Evolutionary conservation across 2,329 filamentous ascomycete species (phyloP).

Genomic region (Nothomitra cinnamomea): DNA sequence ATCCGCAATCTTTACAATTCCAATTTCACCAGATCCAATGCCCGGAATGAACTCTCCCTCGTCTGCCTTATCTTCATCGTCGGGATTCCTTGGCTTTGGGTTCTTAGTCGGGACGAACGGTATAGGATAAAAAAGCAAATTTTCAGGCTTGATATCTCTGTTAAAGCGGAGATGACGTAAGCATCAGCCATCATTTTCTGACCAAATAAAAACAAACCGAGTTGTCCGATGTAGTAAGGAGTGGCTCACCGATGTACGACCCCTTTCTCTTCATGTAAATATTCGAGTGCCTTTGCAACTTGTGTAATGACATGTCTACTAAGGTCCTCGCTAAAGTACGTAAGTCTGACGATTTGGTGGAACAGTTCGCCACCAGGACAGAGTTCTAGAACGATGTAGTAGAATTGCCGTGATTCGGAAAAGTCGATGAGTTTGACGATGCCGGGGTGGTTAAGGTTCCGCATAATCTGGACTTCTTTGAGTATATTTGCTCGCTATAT

Average conservation of each 20-base stretch:
- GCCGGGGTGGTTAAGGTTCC: constrained; percentile 87
- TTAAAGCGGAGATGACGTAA: neutral
- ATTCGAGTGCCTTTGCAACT: constrained; percentile 85
- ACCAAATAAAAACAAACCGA: constrained; percentile 9
- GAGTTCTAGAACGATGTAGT: constrained; percentile 91
- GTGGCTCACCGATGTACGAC: constrained; percentile 80
- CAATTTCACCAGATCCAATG: constrained; percentile 75
- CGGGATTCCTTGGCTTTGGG: constrained; percentile 65
- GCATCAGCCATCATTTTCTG: neutral
- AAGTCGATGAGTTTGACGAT: constrained; percentile 91
- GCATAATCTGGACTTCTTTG: constrained; percentile 98
- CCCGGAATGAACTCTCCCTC: constrained; percentile 84
- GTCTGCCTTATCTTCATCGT: constrained; percentile 93
- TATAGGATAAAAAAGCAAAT: constrained; percentile 80
- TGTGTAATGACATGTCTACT: constrained; percentile 89
- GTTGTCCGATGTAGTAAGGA: neutral
- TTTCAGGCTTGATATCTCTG: constrained; percentile 97
- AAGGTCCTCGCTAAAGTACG: constrained; percentile 93
- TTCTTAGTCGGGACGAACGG: constrained; percentile 64
- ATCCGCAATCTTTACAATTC: constrained; percentile 91
- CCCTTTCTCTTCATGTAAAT: constrained; percentile 84
- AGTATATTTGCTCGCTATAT: constrained; percentile 83
- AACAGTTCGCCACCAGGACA: constrained; percentile 93
- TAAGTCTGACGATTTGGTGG: constrained; percentile 94
- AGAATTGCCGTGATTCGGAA: constrained; percentile 83